phyloP scores from a whole-genome alignment of 1,284 basidiomycete species.

The Hemileia vastatrix region DNA sequence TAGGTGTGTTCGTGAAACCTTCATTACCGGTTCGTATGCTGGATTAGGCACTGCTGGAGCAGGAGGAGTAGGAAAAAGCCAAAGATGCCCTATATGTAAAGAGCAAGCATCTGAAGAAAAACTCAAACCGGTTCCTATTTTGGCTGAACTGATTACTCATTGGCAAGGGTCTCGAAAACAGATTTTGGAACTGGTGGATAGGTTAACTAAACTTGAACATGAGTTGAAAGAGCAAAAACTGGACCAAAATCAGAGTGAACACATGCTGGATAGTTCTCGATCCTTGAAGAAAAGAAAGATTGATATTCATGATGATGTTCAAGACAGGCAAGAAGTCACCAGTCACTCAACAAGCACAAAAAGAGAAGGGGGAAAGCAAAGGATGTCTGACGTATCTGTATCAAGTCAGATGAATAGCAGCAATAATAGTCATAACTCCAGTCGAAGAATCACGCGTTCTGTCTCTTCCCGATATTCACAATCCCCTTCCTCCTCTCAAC shows the following conservation, averaged over 20 bases:
- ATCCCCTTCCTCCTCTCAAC: no score
- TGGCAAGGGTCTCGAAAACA: conserved; percentile 18
- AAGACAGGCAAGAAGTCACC: no score
- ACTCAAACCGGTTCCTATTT: conserved; percentile 19
- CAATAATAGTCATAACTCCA: no score
- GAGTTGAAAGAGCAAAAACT: neutral
- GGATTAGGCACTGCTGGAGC: conserved; percentile 16
- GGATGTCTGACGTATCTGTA: no score
- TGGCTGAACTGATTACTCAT: conserved; percentile 7
- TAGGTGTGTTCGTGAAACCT: conserved; percentile 15
- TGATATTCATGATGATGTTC: no score
- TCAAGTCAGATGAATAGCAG: no score
- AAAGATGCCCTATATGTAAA: conserved; percentile 23
- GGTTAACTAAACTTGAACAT: neutral
- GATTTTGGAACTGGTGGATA: conserved; percentile 16
- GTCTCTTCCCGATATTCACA: no score
- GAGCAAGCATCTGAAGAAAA: conserved; percentile 20
- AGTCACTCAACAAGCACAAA: neutral
- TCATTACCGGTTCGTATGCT: conserved; percentile 17
- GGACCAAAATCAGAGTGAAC: neutral
- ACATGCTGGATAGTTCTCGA: no score
- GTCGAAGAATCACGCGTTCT: no score
- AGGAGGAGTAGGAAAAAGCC: conserved; percentile 22
- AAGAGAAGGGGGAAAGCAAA: neutral
- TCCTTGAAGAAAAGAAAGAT: no score